These are phyloP conservation scores for Dalbergia cochinchinensis DNA, from an alignment of 306 rosid species.

Conservation along the genomic window DNA sequence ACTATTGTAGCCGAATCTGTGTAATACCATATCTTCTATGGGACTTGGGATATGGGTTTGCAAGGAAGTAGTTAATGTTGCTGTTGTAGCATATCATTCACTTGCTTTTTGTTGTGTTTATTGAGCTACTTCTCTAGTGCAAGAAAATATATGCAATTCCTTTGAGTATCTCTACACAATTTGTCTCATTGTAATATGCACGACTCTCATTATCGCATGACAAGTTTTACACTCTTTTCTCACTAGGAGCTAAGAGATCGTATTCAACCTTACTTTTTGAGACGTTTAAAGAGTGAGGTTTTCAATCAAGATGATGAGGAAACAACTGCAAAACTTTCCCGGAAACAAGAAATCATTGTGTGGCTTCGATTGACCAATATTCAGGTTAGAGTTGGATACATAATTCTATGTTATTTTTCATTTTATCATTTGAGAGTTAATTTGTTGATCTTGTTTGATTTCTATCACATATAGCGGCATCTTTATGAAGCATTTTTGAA, in stretches of 20 bases:
- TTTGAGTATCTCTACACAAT: neutral
- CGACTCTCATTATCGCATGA: conserved; percentile 4
- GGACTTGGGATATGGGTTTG: no score
- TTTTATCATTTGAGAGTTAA: conserved; percentile 27
- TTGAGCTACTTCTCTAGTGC: neutral
- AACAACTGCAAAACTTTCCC: conserved; percentile 70
- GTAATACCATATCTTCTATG: neutral
- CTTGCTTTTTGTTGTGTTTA: neutral
- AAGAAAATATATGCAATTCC: neutral
- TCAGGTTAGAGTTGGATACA: conserved; percentile 76
- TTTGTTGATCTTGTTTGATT: conserved; percentile 12
- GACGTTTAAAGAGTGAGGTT: conserved; percentile 87
- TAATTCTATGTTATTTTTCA: conserved; percentile 33
- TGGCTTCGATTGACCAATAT: conserved; percentile 81
- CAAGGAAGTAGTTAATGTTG: neutral
- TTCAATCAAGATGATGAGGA: conserved; percentile 71
- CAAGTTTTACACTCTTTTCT: conserved; percentile 23
- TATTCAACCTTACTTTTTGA: conserved; percentile 84
- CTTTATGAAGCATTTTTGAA: conserved; percentile 84
- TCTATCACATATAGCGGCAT: conserved; percentile 63
- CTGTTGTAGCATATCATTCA: neutral
- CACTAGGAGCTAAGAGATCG: conserved; percentile 80
- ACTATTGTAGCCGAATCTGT: neutral
- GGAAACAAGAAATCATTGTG: conserved; percentile 84
- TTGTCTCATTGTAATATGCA: conserved; percentile 15